Percentiles rank a stretch among this genome's conserved stretches.
phyloP scores from a whole-genome alignment of 306 rosid species.

The Fragaria iinumae region DNA sequence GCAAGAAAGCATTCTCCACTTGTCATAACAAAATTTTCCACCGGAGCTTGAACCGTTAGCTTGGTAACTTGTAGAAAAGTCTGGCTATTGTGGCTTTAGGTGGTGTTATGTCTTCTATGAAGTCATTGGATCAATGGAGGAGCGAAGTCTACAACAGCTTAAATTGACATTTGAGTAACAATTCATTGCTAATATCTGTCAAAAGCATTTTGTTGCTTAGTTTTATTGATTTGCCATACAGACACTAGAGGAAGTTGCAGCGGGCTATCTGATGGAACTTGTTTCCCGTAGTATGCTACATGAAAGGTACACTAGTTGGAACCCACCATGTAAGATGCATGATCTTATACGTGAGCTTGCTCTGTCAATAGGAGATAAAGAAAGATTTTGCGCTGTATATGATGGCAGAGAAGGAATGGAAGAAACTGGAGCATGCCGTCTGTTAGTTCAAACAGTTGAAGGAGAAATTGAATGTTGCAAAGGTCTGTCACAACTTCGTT shows the following conservation, averaged over 20 bases:
- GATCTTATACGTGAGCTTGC: conserved; percentile 28
- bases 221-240: conserved; percentile 16
- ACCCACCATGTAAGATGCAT: conserved; percentile 20
- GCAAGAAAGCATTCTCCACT: conserved; percentile 25
- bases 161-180: not conserved
- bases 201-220: not conserved
- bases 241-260: conserved; percentile 10
- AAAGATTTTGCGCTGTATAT: conserved; percentile 1
- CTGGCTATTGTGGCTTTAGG: conserved; percentile 20
- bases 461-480: not conserved
- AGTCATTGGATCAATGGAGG: conserved; percentile 24
- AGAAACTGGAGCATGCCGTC: not conserved
- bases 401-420: not conserved
- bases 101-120: conserved; percentile 25
- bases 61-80: conserved; percentile 1
- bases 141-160: conserved; percentile 1
- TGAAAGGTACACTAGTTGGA: not conserved
- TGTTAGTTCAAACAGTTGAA: conserved; percentile 11
- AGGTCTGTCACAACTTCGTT: conserved; percentile 15
- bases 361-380: conserved; percentile 2
- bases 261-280: conserved; percentile 14
- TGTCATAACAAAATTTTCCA: conserved; percentile 6
- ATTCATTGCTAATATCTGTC: not conserved
- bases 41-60: conserved; percentile 1
- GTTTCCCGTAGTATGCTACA: conserved; percentile 20